Evolutionary conservation across 139 green algal species (phyloP).

Genomic region (Eudorina sp.): DNA sequence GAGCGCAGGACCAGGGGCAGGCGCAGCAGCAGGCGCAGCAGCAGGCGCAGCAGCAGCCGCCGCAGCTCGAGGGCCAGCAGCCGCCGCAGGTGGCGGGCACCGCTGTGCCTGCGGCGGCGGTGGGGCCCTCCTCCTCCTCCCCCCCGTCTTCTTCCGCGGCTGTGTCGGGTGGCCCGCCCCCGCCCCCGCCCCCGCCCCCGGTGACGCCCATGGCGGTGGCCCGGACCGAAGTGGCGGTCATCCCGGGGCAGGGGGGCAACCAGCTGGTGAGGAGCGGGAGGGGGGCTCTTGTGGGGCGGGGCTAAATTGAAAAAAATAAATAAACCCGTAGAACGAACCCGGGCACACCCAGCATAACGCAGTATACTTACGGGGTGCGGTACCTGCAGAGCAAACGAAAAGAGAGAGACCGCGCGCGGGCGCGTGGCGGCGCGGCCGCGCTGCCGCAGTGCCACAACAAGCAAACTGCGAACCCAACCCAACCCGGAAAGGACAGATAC

Average conservation of each 20-base stretch:
- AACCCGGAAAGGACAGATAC: too few relatives aligned
- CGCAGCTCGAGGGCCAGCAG: not conserved
- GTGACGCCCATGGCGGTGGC: conserved; percentile 69
- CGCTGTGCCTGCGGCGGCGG: not conserved
- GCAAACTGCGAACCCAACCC: too few relatives aligned
- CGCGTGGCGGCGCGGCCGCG: too few relatives aligned
- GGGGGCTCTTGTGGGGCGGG: not conserved
- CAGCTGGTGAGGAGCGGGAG: conserved; percentile 73
- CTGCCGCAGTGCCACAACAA: too few relatives aligned
- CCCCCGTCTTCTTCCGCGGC: not conserved
- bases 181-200: too few relatives aligned
- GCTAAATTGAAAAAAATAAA: too few relatives aligned
- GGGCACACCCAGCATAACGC: too few relatives aligned
- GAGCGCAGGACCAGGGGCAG: conserved; percentile 55
- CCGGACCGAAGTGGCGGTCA: conserved; percentile 76
- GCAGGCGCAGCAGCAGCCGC: not conserved
- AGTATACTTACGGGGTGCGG: too few relatives aligned
- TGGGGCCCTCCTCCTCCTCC: not conserved
- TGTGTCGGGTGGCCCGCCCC: too few relatives aligned
- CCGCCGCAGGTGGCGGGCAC: not conserved
- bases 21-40: conserved; percentile 7
- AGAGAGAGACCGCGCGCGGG: too few relatives aligned
- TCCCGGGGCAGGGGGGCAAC: conserved; percentile 79
- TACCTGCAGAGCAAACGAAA: too few relatives aligned
- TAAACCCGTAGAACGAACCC: too few relatives aligned